Evolutionary conservation across 192 early-diverging fungal genomes (phyloP), one percentile per base, ranked within the genome.

Genomic region (Rhizophlyctis rosea): DNA sequence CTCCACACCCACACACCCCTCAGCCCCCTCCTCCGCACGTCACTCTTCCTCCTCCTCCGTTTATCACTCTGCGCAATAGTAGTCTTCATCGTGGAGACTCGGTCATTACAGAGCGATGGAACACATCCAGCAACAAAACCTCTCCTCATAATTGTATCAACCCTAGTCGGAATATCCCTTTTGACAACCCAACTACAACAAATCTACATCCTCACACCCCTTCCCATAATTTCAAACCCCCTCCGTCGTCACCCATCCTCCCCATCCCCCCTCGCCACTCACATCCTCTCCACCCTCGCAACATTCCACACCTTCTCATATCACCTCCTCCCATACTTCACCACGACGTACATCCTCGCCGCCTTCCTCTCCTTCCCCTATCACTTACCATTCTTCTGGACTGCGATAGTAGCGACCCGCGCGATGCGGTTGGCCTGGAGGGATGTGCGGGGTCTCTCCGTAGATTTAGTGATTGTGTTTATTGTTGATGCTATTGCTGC

Each of bases 141-240:
- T 4, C 39, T 65, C 13, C 33, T 65, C 34, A 65, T 65, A 24
- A 3, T 57, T n/a, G 61, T 65, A 3, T 2, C 56, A 29, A 9
- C 54, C 5, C 29, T 62, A 14, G 21, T 57, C 7, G 24, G n/a
- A 23, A 18, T 65, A 33, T 21, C 33, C 31, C 44, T 57, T 47
- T 0, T 33, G 0, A 49, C 64, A 13, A 52, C 61, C 36, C 65
- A 73, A 55, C 32, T 68, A 1, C 71, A 73, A 35, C 68, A 64
- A 24, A n/a, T 68, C 1, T 50, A 54, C 49, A 9, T 73, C 3
- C 71, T 65, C 3, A 47, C 59, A 18, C 34, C 50, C 9, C 25
- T 73, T n/a, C 71, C 71, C 4, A 23, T 73, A 18, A 11, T 73
- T n/a, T 36, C 39, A 7, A 73, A 73, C 55, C 65, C 71, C 24